These are phyloP conservation scores for Maudiozyma pseudohumilis DNA, from an alignment of 805 yeast genomes.

Conservation along the genomic window DNA sequence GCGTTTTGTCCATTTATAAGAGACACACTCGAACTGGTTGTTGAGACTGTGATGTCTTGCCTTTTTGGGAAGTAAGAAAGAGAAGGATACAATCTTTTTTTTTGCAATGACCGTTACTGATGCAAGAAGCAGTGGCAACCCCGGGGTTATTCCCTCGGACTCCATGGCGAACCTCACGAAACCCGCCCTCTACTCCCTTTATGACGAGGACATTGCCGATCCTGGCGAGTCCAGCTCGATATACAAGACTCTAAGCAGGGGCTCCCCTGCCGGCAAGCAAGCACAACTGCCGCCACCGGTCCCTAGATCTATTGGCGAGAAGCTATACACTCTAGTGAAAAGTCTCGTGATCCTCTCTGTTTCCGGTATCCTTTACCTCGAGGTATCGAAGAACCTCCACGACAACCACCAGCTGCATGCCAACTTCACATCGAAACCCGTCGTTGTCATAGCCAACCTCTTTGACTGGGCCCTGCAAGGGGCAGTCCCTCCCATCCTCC, in stretches of 20 bases:
- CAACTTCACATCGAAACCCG: constrained; percentile 34
- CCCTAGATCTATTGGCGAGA: neutral
- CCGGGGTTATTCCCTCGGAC: constrained; percentile 11
- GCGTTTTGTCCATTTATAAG: no score
- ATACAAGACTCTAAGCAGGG: neutral
- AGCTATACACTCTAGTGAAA: constrained; percentile 7
- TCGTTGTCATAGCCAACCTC: constrained; percentile 10
- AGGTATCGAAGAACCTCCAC: constrained; percentile 43
- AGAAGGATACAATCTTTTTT: no score
- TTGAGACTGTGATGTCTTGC: no score
- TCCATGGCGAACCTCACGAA: constrained; percentile 41
- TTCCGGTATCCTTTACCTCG: constrained; percentile 46
- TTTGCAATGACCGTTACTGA: no score
- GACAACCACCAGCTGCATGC: constrained; percentile 38
- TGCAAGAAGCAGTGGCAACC: no score
- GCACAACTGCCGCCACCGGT: constrained; percentile 2
- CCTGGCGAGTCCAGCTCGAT: constrained; percentile 5
- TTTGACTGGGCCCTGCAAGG: constrained; percentile 5
- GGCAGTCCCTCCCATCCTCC: constrained; percentile 6
- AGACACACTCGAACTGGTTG: no score
- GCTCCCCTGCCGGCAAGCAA: no score
- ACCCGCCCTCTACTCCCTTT: constrained; percentile 43
- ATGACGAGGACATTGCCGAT: constrained; percentile 32
- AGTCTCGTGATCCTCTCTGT: constrained; percentile 27
- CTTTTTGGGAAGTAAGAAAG: no score